Base-by-base conservation (phyloP, 306 rosid species). In the Gynostemma pentaphyllum region DNA sequence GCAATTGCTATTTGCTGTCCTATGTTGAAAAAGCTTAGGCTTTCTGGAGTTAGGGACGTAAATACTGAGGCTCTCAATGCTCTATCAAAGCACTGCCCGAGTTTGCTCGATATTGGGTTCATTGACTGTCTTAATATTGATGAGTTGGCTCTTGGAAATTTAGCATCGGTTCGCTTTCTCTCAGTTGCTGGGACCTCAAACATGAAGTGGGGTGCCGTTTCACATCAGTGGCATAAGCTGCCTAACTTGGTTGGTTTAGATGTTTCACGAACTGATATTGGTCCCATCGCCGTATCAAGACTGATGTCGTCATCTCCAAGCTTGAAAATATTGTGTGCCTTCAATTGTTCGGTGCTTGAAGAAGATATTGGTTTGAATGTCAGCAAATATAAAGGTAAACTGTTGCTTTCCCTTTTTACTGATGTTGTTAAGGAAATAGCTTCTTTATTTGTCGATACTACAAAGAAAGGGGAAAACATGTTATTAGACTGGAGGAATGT, bases 211-310 rank as follows among this genome's bases (percentile, higher is more conserved):
- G 85, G 80, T 26, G 81, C 75, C 37, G 97, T 83, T 78, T 83
- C 99, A 52, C 82, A 86, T 72, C 85, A 82, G 64, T 94, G 97
- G 97, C 87, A 82, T 60, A 85, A 81, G 78, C 87, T 89, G 57
- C 97, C 97, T 32, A 79, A 83, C 80, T 85, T 94, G 78, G 70
- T 72, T 56, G 94, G 99, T 21, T 70, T 94, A 68, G 99, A 94
- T 75, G 90, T 86, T 77, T 94, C 99, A 56, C 81, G 99, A 80
- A 94, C 97, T 13, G 99, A 94, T 74, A 74, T 94, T 30, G 79
- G 95, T 67, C 84, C 97, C 12, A 73, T 84, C 53, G 82, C 94
- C 63, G 89, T 82, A 64, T 76, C 88, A 34, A 78, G 95, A 70
- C 66, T 94, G 70, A 67, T 94, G 62, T 87, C 95, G 28, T 82